phyloP scores from a whole-genome alignment of 352 stramenopile genomes.

The Elongisporangium anandrum region DNA sequence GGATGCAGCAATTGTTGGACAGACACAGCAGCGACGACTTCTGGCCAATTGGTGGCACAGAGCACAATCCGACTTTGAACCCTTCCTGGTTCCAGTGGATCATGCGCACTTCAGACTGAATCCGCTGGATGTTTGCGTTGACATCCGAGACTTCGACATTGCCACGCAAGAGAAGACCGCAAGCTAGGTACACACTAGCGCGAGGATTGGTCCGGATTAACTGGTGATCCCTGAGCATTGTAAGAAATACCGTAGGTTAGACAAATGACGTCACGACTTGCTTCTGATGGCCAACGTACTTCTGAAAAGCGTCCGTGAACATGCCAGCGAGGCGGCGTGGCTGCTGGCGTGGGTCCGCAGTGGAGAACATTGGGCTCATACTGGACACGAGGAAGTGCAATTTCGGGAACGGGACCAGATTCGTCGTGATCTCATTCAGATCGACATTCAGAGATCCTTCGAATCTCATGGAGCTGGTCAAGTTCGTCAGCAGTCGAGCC shows the following conservation, averaged over 20 bases:
- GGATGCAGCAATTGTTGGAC: constrained; percentile 87
- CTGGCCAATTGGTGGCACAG: constrained; percentile 53
- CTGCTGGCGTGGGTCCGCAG: too few relatives aligned
- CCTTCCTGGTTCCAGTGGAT: constrained; percentile 90
- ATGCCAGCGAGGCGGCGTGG: too few relatives aligned
- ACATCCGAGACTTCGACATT: constrained; percentile 86
- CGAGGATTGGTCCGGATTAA: constrained; percentile 70
- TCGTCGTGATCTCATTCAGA: too few relatives aligned
- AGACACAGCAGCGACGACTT: constrained; percentile 71
- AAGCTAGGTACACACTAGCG: constrained; percentile 79
- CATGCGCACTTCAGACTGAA: constrained; percentile 82
- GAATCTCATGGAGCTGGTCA: too few relatives aligned
- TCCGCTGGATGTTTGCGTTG: constrained; percentile 82
- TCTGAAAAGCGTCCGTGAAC: too few relatives aligned
- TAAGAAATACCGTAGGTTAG: too few relatives aligned
- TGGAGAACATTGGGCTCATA: too few relatives aligned
- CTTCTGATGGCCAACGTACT: neutral
- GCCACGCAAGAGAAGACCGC: constrained; percentile 78
- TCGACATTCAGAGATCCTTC: too few relatives aligned
- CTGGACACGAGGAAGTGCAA: too few relatives aligned
- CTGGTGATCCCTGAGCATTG: constrained; percentile 57
- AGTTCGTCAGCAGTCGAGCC: too few relatives aligned
- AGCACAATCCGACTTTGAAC: constrained; percentile 86
- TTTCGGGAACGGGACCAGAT: too few relatives aligned
- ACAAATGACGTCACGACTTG: too few relatives aligned